Percentiles rank a stretch among this genome's conserved stretches.
Evolutionary conservation across 495 filamentous ascomycete genomes (phyloP).

Genomic region (Podospora didyma): DNA sequence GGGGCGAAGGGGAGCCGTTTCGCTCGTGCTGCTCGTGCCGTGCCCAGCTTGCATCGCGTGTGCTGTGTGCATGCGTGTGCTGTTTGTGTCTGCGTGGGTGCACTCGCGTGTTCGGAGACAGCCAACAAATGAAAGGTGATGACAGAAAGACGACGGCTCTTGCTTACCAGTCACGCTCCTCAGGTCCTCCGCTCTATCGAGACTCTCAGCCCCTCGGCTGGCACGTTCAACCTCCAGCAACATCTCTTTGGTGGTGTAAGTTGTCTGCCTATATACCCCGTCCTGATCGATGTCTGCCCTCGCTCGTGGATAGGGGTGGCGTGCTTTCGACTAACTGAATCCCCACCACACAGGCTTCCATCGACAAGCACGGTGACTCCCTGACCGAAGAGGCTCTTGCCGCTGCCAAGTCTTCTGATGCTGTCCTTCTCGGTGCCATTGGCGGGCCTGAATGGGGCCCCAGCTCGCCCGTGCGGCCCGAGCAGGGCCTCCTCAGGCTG

Average conservation of each 20-base stretch:
- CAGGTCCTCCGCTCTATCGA: slow-evolving; percentile 76
- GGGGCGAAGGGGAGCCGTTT: too few species aligned
- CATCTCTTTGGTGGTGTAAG: slow-evolving; percentile 91
- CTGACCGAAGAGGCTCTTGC: slow-evolving; percentile 80
- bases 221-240: slow-evolving; percentile 84
- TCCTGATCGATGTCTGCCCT: too few species aligned
- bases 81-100: too few species aligned
- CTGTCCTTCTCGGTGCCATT: slow-evolving; percentile 90
- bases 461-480: slow-evolving; percentile 80
- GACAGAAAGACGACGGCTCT: neutral
- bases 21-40: too few species aligned
- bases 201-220: slow-evolving; percentile 57
- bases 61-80: too few species aligned
- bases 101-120: neutral
- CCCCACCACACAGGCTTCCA: slow-evolving; percentile 90
- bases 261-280: slow-evolving; percentile 18
- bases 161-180: neutral
- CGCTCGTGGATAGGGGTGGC: too few species aligned
- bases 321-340: too few species aligned
- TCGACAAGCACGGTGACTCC: slow-evolving; percentile 73
- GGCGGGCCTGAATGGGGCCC: slow-evolving; percentile 95
- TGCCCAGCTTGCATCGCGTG: too few species aligned
- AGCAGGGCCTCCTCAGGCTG: slow-evolving; percentile 89
- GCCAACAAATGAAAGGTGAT: neutral
- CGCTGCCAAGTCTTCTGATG: slow-evolving; percentile 86